Conservation (phyloP, 805 yeast species). For the Candida ulmi region DNA sequence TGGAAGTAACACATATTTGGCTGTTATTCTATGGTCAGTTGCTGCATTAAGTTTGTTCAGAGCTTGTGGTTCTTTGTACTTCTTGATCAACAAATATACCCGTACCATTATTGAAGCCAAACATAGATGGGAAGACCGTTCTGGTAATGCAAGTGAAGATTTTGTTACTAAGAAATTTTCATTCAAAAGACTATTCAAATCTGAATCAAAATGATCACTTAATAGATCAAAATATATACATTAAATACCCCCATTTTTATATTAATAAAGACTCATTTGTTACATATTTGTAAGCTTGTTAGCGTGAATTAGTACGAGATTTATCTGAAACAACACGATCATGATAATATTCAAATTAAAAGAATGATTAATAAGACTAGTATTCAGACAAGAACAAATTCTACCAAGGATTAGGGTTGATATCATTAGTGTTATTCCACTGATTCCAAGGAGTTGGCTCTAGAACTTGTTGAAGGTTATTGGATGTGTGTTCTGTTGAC, state of each 20-base stretch:
- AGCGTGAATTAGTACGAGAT: too few species aligned
- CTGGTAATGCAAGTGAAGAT: conserved; percentile 14
- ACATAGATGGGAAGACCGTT: conserved; percentile 31
- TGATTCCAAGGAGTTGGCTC: too few species aligned
- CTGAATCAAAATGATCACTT: neutral
- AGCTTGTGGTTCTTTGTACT: conserved; percentile 75
- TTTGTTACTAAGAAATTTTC: conserved; percentile 7
- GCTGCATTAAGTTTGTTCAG: conserved; percentile 79
- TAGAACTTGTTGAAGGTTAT: too few species aligned
- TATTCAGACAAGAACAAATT: too few species aligned
- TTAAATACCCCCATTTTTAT: conserved; percentile 1
- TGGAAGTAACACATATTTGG: conserved; percentile 66
- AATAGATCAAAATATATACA: too few species aligned
- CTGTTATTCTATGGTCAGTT: conserved; percentile 87
- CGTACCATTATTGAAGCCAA: conserved; percentile 34
- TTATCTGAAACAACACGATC: too few species aligned
- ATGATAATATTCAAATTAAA: too few species aligned
- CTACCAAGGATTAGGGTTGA: too few species aligned
- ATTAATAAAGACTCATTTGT: too few species aligned
- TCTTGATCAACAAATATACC: conserved; percentile 40
- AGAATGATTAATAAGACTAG: too few species aligned
- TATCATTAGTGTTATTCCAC: too few species aligned
- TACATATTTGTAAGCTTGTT: neutral
- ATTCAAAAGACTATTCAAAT: conserved; percentile 11
- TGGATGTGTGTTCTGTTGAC: neutral